Evolutionary conservation across 768 basidiomycete genomes (phyloP).

Genomic region (Boletus tylopilopsis): DNA sequence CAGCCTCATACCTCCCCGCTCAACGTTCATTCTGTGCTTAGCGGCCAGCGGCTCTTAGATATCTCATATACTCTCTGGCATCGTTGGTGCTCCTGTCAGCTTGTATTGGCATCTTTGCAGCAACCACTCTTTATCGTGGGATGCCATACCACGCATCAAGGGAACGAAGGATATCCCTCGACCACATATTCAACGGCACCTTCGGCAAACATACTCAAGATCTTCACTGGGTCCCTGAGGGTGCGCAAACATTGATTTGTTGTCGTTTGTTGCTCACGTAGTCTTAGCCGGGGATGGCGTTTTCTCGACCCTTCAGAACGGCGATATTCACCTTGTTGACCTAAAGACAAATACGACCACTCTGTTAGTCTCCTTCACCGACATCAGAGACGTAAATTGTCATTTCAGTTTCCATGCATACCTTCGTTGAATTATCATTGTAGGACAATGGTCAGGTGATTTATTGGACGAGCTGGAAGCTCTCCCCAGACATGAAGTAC

Average conservation of each 20-base stretch:
- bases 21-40: conserved; percentile 20
- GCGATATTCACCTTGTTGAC: conserved; percentile 75
- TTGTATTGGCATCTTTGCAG: conserved; percentile 75
- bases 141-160: conserved; percentile 51
- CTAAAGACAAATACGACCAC: conserved; percentile 70
- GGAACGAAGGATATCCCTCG: conserved; percentile 70
- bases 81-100: conserved; percentile 59
- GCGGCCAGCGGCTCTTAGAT: conserved; percentile 53
- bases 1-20: conserved; percentile 2
- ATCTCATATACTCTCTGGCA: conserved; percentile 58
- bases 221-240: conserved; percentile 90
- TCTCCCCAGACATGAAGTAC: conserved; percentile 90
- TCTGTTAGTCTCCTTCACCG: conserved; percentile 51
- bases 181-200: conserved; percentile 91
- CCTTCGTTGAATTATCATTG: conserved; percentile 1
- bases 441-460: conserved; percentile 57
- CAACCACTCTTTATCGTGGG: conserved; percentile 60
- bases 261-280: conserved; percentile 4
- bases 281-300: conserved; percentile 88
- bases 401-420: background rate
- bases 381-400: conserved; percentile 60
- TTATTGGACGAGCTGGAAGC: conserved; percentile 60
- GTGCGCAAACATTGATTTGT: conserved; percentile 37
- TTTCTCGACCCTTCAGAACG: conserved; percentile 61
- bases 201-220: conserved; percentile 47